Percentiles rank a stretch among this genome's conserved stretches.
Conservation (phyloP, 495 filamentous ascomycete genomes). For the Gamarada debralockiae region DNA sequence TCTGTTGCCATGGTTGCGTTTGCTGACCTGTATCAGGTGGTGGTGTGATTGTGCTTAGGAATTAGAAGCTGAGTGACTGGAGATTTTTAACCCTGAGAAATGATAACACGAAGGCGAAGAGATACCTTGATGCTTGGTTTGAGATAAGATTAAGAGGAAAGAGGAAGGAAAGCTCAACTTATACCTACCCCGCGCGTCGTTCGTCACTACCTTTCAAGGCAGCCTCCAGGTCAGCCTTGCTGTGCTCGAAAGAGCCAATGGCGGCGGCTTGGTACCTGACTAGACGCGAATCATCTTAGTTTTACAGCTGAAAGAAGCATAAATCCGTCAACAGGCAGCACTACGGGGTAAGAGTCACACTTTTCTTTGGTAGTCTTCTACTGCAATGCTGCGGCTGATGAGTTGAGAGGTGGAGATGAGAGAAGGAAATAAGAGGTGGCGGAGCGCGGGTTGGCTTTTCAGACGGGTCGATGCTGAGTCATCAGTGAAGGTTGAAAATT, state of each 20-base stretch:
- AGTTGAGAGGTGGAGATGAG: no score
- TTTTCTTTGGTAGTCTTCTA: no score
- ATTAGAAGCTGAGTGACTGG: background rate
- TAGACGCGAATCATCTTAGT: background rate
- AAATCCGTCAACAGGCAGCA: background rate
- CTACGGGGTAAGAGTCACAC: no score
- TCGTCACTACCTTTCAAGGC: background rate
- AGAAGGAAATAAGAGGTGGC: background rate
- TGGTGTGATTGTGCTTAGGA: background rate
- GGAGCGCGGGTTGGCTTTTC: background rate
- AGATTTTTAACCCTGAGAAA: background rate
- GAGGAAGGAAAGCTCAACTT: background rate
- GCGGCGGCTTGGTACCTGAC: background rate
- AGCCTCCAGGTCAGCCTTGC: background rate
- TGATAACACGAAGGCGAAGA: no score
- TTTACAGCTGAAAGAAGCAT: conserved; percentile 1
- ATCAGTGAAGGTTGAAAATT: background rate
- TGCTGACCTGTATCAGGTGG: background rate
- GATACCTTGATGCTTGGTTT: no score
- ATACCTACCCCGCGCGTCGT: background rate
- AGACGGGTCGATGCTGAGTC: background rate
- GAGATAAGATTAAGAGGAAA: background rate
- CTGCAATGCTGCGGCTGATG: no score
- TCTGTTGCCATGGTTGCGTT: conserved; percentile 15
- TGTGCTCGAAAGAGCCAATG: background rate